Conservation (phyloP, 148 eudicot species). For the Chenopodium formosanum region DNA sequence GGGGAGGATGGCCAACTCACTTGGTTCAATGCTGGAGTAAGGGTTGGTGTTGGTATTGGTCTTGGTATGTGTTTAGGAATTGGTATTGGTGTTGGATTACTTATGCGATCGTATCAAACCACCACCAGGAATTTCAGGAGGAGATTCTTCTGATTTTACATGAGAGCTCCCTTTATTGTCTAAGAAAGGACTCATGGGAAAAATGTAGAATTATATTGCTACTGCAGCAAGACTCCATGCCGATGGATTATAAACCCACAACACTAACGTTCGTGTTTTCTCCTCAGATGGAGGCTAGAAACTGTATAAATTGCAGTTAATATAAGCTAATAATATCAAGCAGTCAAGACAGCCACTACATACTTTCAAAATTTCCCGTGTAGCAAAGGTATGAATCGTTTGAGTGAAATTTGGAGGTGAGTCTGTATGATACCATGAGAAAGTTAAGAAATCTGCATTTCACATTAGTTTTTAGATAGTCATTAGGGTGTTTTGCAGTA, state of each 20-base stretch:
- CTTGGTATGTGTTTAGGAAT: slow-evolving; percentile 59
- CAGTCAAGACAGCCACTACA: background rate
- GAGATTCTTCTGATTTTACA: slow-evolving; percentile 35
- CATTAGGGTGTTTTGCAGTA: slow-evolving; percentile 2
- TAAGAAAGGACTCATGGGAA: background rate
- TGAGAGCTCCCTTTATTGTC: background rate
- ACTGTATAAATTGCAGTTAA: slow-evolving; percentile 4
- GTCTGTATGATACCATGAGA: background rate
- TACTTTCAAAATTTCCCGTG: background rate
- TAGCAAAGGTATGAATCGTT: background rate
- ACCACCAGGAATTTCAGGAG: slow-evolving; percentile 47
- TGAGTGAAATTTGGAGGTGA: slow-evolving; percentile 8
- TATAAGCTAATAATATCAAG: slow-evolving; percentile 12
- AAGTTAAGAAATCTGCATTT: background rate
- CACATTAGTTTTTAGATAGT: slow-evolving; percentile 7
- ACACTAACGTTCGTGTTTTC: background rate
- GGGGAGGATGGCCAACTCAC: slow-evolving; percentile 55
- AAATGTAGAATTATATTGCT: background rate
- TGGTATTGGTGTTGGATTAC: slow-evolving; percentile 60
- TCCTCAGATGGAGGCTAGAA: slow-evolving; percentile 13
- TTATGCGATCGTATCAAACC: slow-evolving; percentile 59
- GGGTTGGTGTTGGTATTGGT: slow-evolving; percentile 62
- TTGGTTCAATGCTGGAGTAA: slow-evolving; percentile 62
- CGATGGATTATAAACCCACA: background rate
- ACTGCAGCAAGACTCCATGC: background rate